A percentile compares a stretch with the other conserved stretches of the same genome.
Evolutionary conservation across 2,329 filamentous ascomycete genomes (phyloP).

Genomic region (Trichocomaceae sp.): DNA sequence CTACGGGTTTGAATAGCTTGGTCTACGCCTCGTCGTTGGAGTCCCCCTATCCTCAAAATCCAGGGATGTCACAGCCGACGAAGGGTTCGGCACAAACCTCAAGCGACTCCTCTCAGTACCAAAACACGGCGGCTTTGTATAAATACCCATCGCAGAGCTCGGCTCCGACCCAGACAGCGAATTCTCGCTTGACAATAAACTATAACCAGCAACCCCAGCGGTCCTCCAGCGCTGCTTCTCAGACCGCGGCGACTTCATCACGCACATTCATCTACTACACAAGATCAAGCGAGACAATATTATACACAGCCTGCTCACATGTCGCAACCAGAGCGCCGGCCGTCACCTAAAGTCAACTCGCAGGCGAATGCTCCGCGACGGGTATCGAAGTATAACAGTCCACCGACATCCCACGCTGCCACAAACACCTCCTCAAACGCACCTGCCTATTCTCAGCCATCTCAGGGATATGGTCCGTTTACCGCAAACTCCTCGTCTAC

Average conservation of each 20-base stretch:
- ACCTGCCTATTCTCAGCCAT: not conserved
- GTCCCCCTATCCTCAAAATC: not conserved
- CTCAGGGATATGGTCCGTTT: not conserved
- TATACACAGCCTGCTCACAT: not conserved
- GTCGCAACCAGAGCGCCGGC: constrained; percentile 1
- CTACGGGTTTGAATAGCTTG: constrained; percentile 8
- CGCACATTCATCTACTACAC: not conserved
- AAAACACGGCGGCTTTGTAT: not conserved
- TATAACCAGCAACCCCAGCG: constrained; percentile 6
- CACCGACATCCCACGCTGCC: not conserved
- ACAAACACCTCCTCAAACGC: not conserved
- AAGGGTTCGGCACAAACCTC: not conserved
- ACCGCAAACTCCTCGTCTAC: not conserved
- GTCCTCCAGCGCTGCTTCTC: not conserved
- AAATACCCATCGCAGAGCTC: constrained; percentile 1
- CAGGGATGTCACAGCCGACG: not conserved
- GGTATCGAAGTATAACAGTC: not conserved
- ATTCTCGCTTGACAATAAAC: not conserved
- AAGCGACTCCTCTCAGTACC: not conserved
- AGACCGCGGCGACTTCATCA: not conserved
- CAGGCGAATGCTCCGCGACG: not conserved
- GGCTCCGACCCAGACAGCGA: not conserved
- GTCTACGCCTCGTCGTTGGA: constrained; percentile 7
- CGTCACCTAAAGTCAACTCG: constrained; percentile 3
- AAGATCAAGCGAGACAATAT: not conserved